Evolutionary conservation across 208 protist genomes (phyloP), one percentile per base, ranked within the genome.

Genomic region (Crithidia brevicula): DNA sequence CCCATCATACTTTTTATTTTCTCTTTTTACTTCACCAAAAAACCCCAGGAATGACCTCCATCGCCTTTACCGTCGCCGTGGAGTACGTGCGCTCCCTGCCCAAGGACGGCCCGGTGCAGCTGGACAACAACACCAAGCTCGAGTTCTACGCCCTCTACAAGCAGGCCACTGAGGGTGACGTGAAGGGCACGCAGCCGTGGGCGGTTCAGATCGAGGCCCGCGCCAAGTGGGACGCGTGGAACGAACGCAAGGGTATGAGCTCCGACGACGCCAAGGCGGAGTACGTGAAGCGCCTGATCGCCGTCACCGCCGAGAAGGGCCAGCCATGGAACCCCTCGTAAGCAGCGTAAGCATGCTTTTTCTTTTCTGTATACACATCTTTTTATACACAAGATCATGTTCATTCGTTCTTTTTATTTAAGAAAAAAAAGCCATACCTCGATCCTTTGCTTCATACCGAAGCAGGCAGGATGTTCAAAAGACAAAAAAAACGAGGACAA

Each of bases 101-200:
- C 57, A 88, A 90, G 78, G 86, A 92, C 42, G 86, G 89, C 18
- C 82, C 87, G 40, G 79, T 92, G 13, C 74, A 97, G 77, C 81
- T 98, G 71, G 80, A 85, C 77, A 97, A 98, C 74, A 79, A 84
- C 28, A 88, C 93, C 34, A 89, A 94, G 69, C 88, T 99, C 8
- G 67, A 94, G 72, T 87, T 98, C 58, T 99, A 99, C 82, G 86
- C 74, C 20, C 74, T 98, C 18, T 99, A 87, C 90, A 99, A 99
- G 88, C 98, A 99, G 83, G 97, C 90, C 33, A 99, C 94, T 30
- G 94, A 96, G 70, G 98, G 98, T 13, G 95, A 98, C 54, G 90
- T 96, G 67, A 87, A 83, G 70, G 91, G 89, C 58, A 58, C 67
- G 30, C 94, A 96, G 87, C 94, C 94, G 57, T 98, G 90, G 86